These are phyloP conservation scores for Magnusiomyces ingens DNA, from an alignment of 1,139 yeast species.

Conservation along the genomic window DNA sequence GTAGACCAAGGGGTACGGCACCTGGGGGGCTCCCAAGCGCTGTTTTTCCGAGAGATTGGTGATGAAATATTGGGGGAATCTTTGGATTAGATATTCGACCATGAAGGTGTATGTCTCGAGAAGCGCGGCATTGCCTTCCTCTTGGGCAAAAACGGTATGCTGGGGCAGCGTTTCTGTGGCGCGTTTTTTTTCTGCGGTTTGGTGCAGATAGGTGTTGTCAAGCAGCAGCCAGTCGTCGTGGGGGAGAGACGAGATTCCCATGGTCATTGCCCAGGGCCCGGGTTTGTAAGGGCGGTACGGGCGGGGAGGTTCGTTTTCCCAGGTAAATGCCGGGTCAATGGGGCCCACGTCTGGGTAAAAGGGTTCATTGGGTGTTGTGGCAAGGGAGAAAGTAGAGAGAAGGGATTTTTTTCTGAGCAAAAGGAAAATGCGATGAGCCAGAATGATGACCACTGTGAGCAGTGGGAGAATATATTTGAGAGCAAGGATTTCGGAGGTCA, in stretches of 20 bases:
- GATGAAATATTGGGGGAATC: slow-evolving; percentile 56
- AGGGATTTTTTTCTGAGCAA: too few relatives aligned
- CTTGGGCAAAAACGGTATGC: slow-evolving; percentile 35
- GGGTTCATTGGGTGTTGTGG: neutral
- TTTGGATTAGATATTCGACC: slow-evolving; percentile 42
- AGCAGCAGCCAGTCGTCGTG: slow-evolving; percentile 59
- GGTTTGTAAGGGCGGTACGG: slow-evolving; percentile 57
- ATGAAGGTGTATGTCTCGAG: slow-evolving; percentile 50
- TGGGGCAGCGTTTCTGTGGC: slow-evolving; percentile 42
- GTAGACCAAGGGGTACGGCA: slow-evolving; percentile 21
- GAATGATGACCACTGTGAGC: too few relatives aligned
- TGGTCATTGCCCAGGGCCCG: slow-evolving; percentile 56
- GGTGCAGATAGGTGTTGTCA: slow-evolving; percentile 53
- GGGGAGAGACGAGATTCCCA: slow-evolving; percentile 55
- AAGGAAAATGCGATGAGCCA: too few relatives aligned
- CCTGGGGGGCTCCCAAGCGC: too few relatives aligned
- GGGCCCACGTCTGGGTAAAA: slow-evolving; percentile 2
- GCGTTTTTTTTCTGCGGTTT: slow-evolving; percentile 40
- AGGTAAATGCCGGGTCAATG: slow-evolving; percentile 28
- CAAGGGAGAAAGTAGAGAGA: too few relatives aligned
- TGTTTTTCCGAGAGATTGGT: slow-evolving; percentile 26
- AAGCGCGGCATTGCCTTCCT: slow-evolving; percentile 43
- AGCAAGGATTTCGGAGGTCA: too few relatives aligned
- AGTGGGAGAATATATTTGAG: too few relatives aligned
- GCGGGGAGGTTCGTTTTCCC: slow-evolving; percentile 45